Percentiles rank a stretch among this genome's conserved stretches.
phyloP scores from a whole-genome alignment of 768 basidiomycete genomes.

The Lactarius quietus region DNA sequence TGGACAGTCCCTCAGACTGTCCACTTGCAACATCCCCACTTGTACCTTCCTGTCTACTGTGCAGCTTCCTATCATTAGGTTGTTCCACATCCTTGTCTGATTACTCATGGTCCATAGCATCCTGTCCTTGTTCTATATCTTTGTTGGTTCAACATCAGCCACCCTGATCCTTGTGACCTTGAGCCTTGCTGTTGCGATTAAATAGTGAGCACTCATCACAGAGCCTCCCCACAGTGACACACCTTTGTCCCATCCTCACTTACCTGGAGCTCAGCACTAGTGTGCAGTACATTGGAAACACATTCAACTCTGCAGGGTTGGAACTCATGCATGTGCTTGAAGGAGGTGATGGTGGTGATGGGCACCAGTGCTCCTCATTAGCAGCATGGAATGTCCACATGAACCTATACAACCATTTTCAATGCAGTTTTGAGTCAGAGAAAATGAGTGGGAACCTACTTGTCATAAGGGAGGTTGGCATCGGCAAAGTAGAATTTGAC shows the following conservation, averaged over 20 bases:
- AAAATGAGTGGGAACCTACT: slow-evolving; percentile 40
- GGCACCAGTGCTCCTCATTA: slow-evolving; percentile 84
- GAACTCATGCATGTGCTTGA: slow-evolving; percentile 91
- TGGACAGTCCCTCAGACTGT: too few species aligned
- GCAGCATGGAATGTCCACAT: slow-evolving; percentile 91
- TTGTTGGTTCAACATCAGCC: too few species aligned
- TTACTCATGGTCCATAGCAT: too few species aligned
- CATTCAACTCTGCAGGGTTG: slow-evolving; percentile 57
- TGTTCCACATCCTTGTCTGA: too few species aligned
- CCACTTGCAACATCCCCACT: too few species aligned
- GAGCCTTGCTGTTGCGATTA: too few species aligned
- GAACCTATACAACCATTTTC: slow-evolving; percentile 53
- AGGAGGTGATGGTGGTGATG: slow-evolving; percentile 80
- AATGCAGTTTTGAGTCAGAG: neutral
- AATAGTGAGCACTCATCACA: too few species aligned
- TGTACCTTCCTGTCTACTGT: too few species aligned
- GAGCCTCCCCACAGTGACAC: slow-evolving; percentile 66
- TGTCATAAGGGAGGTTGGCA: slow-evolving; percentile 91
- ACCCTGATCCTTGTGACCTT: too few species aligned
- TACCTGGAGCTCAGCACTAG: slow-evolving; percentile 57
- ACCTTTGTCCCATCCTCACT: slow-evolving; percentile 71
- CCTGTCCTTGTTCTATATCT: too few species aligned
- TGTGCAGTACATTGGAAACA: slow-evolving; percentile 62
- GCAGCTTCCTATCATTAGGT: too few species aligned
- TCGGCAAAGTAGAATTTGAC: slow-evolving; percentile 98